A percentile compares a stretch with the other conserved stretches of the same genome.
phyloP scores from a whole-genome alignment of 208 protist species.

The Herpetomonas tarakana region DNA sequence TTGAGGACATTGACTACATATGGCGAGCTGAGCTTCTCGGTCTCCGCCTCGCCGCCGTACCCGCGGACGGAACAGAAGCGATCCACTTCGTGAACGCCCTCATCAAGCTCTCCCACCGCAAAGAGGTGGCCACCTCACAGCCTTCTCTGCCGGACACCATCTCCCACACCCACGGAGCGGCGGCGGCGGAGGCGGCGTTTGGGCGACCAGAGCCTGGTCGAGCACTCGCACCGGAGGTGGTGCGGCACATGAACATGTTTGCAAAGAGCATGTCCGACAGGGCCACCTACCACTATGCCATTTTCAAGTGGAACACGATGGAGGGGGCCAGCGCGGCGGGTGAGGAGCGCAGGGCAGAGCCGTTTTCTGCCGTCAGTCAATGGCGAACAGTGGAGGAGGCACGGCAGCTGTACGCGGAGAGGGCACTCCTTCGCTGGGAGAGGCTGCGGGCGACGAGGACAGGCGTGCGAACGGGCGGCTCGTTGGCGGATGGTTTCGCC shows the following conservation, averaged over 20 bases:
- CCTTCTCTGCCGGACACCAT: too few relatives aligned
- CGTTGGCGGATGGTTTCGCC: background rate
- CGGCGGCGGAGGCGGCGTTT: too few relatives aligned
- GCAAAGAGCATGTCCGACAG: too few relatives aligned
- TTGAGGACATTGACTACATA: conserved; percentile 1
- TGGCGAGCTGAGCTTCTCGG: background rate
- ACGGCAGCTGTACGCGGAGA: background rate
- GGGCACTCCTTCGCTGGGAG: too few relatives aligned
- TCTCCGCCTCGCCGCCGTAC: background rate
- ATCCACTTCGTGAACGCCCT: background rate
- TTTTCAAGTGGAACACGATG: background rate
- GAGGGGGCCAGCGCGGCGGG: background rate
- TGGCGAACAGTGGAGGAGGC: background rate
- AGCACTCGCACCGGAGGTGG: too few relatives aligned
- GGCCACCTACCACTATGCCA: background rate
- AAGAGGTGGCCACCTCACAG: too few relatives aligned
- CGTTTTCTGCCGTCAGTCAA: too few relatives aligned
- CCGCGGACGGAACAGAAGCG: background rate
- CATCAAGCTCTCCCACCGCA: too few relatives aligned
- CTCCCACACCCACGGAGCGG: too few relatives aligned
- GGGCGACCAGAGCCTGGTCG: too few relatives aligned
- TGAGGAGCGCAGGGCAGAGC: background rate
- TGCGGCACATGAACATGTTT: too few relatives aligned
- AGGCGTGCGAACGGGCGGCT: background rate
- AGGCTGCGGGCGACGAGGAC: background rate